Conservation (phyloP, 345 rosid species). For the Populus simonii region DNA sequence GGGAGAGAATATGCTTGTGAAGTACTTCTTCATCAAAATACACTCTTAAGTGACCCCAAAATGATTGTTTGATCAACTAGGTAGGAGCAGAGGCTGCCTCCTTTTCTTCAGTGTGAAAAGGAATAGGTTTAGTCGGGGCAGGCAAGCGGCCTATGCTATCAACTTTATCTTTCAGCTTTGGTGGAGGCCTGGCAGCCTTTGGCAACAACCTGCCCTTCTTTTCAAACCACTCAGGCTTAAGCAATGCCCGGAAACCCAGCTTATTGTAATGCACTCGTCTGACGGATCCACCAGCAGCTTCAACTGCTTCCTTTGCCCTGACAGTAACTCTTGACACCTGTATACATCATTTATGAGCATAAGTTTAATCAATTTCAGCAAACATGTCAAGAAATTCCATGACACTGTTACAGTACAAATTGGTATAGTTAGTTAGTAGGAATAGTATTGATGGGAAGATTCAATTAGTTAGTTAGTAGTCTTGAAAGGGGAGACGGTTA, state of each 20-base stretch:
- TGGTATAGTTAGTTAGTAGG: too few species aligned
- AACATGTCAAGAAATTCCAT: too few species aligned
- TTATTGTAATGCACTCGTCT: conserved; percentile 89
- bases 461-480: too few species aligned
- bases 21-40: neutral
- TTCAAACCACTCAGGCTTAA: conserved; percentile 97
- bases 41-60: too few species aligned
- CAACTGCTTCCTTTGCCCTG: conserved; percentile 57
- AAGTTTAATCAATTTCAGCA: neutral
- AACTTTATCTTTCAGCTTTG: too few species aligned
- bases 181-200: too few species aligned
- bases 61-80: neutral
- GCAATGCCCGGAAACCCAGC: conserved; percentile 74
- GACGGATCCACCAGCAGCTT: conserved; percentile 79
- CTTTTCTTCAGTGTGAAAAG: conserved; percentile 44
- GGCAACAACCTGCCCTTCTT: conserved; percentile 68
- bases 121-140: conserved; percentile 86
- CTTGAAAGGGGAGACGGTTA: too few species aligned
- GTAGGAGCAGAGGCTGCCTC: conserved; percentile 34
- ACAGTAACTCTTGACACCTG: conserved; percentile 91
- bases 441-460: too few species aligned
- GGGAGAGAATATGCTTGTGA: neutral
- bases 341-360: neutral
- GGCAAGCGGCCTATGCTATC: conserved; percentile 96
- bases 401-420: neutral